Evolutionary conservation across 306 rosid genomes (phyloP).

Genomic region (Calophaca sinica): DNA sequence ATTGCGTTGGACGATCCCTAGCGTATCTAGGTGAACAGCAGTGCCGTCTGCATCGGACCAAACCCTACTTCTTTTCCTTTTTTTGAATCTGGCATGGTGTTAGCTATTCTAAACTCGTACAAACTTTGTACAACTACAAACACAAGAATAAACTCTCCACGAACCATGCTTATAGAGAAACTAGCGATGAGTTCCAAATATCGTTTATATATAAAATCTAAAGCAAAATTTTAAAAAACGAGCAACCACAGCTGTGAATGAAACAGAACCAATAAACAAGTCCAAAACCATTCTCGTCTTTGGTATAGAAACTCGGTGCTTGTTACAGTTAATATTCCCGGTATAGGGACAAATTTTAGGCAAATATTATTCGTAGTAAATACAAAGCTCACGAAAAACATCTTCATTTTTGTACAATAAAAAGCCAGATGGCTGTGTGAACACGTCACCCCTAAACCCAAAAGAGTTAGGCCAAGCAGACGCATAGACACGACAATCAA

Average conservation of each 20-base stretch:
- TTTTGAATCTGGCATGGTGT: too few species aligned
- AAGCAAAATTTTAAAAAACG: too few species aligned
- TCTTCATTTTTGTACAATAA: conserved; percentile 51
- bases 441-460: conserved; percentile 47
- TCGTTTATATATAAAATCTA: too few species aligned
- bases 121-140: too few species aligned
- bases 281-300: conserved; percentile 33
- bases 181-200: too few species aligned
- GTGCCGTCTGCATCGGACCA: too few species aligned
- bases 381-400: conserved; percentile 49
- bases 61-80: too few species aligned
- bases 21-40: too few species aligned
- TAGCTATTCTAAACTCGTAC: too few species aligned
- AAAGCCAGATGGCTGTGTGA: conserved; percentile 52
- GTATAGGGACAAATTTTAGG: conserved; percentile 28
- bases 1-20: too few species aligned
- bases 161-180: too few species aligned
- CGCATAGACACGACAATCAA: conserved; percentile 48
- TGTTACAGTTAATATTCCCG: conserved; percentile 47
- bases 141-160: too few species aligned
- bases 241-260: conserved; percentile 15
- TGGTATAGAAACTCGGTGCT: conserved; percentile 39
- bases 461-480: conserved; percentile 45
- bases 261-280: not conserved
- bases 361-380: conserved; percentile 39